These are phyloP conservation scores for Coemansia sp. DNA, from an alignment of 192 early-diverging fungal genomes.

Conservation along the genomic window DNA sequence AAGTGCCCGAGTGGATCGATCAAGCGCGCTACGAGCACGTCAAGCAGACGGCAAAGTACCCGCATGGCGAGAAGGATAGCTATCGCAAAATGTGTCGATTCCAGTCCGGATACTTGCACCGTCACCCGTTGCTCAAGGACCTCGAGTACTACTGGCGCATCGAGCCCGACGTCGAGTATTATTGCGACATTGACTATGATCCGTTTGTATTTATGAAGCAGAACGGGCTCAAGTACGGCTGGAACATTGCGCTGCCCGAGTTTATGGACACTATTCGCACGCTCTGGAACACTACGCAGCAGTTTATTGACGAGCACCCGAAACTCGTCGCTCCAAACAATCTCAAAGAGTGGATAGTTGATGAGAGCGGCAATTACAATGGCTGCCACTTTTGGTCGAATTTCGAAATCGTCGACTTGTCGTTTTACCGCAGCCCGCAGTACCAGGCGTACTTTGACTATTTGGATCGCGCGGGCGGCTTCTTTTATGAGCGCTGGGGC, in stretches of 20 bases:
- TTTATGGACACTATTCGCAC: slow-evolving; percentile 34
- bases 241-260: slow-evolving; percentile 34
- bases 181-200: slow-evolving; percentile 51
- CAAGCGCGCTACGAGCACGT: slow-evolving; percentile 18
- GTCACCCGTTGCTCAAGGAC: slow-evolving; percentile 36
- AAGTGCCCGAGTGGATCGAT: slow-evolving; percentile 52
- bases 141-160: slow-evolving; percentile 59
- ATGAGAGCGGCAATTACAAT: slow-evolving; percentile 56
- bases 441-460: slow-evolving; percentile 71
- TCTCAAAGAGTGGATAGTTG: slow-evolving; percentile 33
- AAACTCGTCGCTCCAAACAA: slow-evolving; percentile 26
- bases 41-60: slow-evolving; percentile 22
- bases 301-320: slow-evolving; percentile 24
- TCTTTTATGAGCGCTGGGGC: slow-evolving; percentile 85
- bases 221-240: slow-evolving; percentile 43
- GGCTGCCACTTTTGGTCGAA: slow-evolving; percentile 85
- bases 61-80: slow-evolving; percentile 34
- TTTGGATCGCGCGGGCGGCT: slow-evolving; percentile 79
- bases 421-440: slow-evolving; percentile 63
- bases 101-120: slow-evolving; percentile 45
- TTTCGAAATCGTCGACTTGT: slow-evolving; percentile 83
- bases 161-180: slow-evolving; percentile 53
- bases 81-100: slow-evolving; percentile 48
- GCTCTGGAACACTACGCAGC: slow-evolving; percentile 36
- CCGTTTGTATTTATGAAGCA: slow-evolving; percentile 49